Base-by-base conservation (phyloP, 2,329 filamentous ascomycete species). In the Gyromitra esculenta region DNA sequence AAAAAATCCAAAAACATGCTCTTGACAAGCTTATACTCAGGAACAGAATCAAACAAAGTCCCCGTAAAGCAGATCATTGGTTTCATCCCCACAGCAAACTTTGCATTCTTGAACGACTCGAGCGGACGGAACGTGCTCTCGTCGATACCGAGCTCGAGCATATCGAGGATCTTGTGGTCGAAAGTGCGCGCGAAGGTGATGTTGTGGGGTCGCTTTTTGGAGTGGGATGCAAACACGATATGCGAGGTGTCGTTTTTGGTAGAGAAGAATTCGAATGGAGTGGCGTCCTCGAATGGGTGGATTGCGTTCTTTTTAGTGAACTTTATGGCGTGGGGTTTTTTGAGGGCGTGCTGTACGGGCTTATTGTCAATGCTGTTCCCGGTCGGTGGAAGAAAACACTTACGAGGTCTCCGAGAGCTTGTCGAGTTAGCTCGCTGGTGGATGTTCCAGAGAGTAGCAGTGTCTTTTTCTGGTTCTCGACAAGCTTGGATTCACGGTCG, bases 291-390 rank as follows among this genome's bases (percentile, higher is more conserved):
- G 84, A 99, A 99, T 1, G 96, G 96, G 84, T 96, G 94, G 81
- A 97, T 91, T 80, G 90, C 88, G 85, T 99, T 99, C 87, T 98
- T 98, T 88, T 98, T 99, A 85, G 90, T 92, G 86, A 99, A 97
- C 80, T 94, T 94, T 84, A 96, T 91, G 79, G 91, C 91, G 77
- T 95, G 88, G 1, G 94, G 94, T 82, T 92, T 90, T 81, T 95
- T 94, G 82, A 99, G 87, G 63, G 92, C 89, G 84, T 93, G 89
- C 80, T 81, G 59, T 25, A n/a, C 5, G 35, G n/a, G 48, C 13
- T 1, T 8, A 57, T 43, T 64, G 67, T 50, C 5, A n/a, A 15
- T 13, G 25, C 39, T 54, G 13, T 35, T 43, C 37, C 1, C 9
- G 21, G 31, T 45, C 15, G 13, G 15, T n/a, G 52, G 21, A 8